Percentiles rank a stretch among this genome's conserved stretches.
phyloP scores from a whole-genome alignment of 2,329 filamentous ascomycete species.

The Dactylonectria estremocensis region DNA sequence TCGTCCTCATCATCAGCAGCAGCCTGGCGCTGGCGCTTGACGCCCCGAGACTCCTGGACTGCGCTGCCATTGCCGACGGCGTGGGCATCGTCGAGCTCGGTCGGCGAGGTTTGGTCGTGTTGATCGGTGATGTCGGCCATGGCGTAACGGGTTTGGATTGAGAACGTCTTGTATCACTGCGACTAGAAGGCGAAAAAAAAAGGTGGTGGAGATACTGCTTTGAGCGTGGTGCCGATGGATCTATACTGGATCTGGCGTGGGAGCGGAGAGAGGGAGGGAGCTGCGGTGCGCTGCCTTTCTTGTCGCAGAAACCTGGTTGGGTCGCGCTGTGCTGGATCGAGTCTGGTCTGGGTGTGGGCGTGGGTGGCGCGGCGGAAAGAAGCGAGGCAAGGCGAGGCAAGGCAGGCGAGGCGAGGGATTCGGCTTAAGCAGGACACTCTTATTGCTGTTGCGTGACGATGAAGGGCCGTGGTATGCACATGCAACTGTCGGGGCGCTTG shows the following conservation, averaged over 20 bases:
- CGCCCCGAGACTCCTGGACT: slow-evolving; percentile 81
- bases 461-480: slow-evolving; percentile 41
- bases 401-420: slow-evolving; percentile 42
- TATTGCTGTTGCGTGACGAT: slow-evolving; percentile 40
- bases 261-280: slow-evolving; percentile 62
- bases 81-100: slow-evolving; percentile 81
- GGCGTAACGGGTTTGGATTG: slow-evolving; percentile 45
- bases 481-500: slow-evolving; percentile 52
- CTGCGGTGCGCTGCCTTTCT: slow-evolving; percentile 62
- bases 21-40: slow-evolving; percentile 90
- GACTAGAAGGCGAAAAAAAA: slow-evolving; percentile 61
- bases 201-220: slow-evolving; percentile 75
- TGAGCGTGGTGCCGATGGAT: slow-evolving; percentile 76
- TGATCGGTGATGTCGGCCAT: slow-evolving; percentile 88
- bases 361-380: slow-evolving; percentile 56
- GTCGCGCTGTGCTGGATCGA: slow-evolving; percentile 57
- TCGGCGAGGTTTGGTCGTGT: slow-evolving; percentile 82
- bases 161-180: slow-evolving; percentile 55
- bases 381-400: slow-evolving; percentile 55
- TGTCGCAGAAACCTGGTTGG: slow-evolving; percentile 72
- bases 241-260: slow-evolving; percentile 77
- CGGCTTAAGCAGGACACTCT: slow-evolving; percentile 42
- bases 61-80: slow-evolving; percentile 81
- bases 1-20: slow-evolving; percentile 95
- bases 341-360: slow-evolving; percentile 53